Evolutionary conservation across 352 stramenopile genomes (phyloP).

Genomic region (Blastocystis sp.): DNA sequence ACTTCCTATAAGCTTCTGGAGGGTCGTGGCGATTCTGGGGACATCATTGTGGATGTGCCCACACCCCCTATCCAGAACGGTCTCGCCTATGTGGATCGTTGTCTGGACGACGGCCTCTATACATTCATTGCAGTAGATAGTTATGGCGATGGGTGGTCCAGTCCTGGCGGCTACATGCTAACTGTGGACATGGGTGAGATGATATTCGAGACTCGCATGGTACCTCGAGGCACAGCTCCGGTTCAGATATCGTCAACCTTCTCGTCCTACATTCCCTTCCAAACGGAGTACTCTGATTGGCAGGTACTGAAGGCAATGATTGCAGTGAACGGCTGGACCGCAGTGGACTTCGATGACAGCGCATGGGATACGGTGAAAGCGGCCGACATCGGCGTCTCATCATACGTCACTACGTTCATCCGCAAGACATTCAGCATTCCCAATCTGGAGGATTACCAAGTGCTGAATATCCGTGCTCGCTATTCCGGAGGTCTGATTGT

Average conservation of each 20-base stretch:
- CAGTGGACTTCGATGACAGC: neutral
- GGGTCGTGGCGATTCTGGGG: neutral
- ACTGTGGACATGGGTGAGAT: neutral
- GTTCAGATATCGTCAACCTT: neutral
- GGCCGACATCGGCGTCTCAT: neutral
- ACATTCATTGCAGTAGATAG: slow-evolving; percentile 23
- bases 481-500: slow-evolving; percentile 41
- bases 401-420: neutral
- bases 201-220: neutral
- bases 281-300: neutral
- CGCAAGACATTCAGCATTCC: neutral
- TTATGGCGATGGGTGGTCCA: neutral
- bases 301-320: neutral
- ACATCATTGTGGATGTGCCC: neutral
- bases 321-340: neutral
- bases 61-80: neutral
- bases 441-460: neutral
- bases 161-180: neutral
- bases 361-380: neutral
- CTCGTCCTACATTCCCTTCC: neutral
- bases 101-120: neutral
- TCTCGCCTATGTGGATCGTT: slow-evolving; percentile 1
- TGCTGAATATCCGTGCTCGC: slow-evolving; percentile 12
- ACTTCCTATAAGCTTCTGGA: slow-evolving; percentile 28
- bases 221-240: neutral